These are phyloP conservation scores for Rhodofomes roseus DNA, from an alignment of 1,284 basidiomycete species.

Conservation along the genomic window DNA sequence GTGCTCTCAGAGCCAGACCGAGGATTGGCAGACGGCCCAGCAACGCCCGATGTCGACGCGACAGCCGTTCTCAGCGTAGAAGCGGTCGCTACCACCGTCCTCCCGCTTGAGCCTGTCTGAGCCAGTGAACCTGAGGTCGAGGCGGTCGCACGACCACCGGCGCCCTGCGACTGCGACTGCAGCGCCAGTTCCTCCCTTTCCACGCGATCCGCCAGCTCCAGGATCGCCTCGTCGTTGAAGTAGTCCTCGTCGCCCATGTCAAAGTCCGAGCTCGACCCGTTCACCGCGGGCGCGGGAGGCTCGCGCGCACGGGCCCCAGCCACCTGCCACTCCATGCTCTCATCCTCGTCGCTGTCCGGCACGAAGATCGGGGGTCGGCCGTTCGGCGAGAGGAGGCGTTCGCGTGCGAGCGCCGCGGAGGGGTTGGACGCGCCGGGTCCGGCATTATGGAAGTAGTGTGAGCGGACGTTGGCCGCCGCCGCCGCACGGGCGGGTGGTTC, in stretches of 20 bases:
- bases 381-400: slow-evolving; percentile 18
- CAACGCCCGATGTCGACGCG: not conserved
- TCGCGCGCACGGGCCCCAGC: not conserved
- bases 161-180: slow-evolving; percentile 2
- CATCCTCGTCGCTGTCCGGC: slow-evolving; percentile 16
- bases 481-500: slow-evolving; percentile 19
- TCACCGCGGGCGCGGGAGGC: not conserved
- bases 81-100: not conserved
- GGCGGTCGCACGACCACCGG: not conserved
- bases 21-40: slow-evolving; percentile 4
- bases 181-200: slow-evolving; percentile 29
- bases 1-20: slow-evolving; percentile 1
- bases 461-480: slow-evolving; percentile 6
- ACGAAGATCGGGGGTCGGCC: slow-evolving; percentile 12
- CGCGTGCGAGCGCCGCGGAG: slow-evolving; percentile 10
- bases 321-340: not conserved
- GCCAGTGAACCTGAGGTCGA: not conserved
- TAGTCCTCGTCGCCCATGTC: slow-evolving; percentile 28
- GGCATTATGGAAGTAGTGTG: slow-evolving; percentile 15
- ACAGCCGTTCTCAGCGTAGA: not conserved
- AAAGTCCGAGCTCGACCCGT: slow-evolving; percentile 25
- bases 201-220: slow-evolving; percentile 33
- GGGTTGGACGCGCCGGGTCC: not conserved
- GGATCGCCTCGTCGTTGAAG: slow-evolving; percentile 32
- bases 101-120: not conserved